Percentiles rank a stretch among this genome's conserved stretches.
Evolutionary conservation across 2,329 filamentous ascomycete species (phyloP).

Genomic region (Aspergillus persii): DNA sequence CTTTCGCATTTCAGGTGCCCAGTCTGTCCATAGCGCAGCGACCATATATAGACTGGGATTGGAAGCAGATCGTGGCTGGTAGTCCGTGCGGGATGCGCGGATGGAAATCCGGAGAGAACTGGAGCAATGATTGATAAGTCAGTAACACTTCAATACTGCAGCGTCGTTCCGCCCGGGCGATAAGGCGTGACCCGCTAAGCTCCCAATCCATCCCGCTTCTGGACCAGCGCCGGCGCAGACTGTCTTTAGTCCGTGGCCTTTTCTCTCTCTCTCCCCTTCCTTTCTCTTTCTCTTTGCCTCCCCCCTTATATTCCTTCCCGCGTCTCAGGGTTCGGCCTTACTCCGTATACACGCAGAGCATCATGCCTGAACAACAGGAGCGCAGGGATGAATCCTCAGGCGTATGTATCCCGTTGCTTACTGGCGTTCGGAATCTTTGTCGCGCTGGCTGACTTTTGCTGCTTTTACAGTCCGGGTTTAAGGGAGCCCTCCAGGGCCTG

Average conservation of each 20-base stretch:
- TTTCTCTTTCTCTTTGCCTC: not conserved
- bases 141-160: not conserved
- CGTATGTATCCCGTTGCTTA: constrained; percentile 23
- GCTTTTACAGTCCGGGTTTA: constrained; percentile 38
- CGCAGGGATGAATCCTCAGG: constrained; percentile 32
- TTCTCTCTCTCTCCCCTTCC: constrained; percentile 5
- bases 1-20: constrained; percentile 17
- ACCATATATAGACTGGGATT: not conserved
- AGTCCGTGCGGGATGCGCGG: not conserved
- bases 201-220: constrained; percentile 6
- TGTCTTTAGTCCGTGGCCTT: constrained; percentile 16
- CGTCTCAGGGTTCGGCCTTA: not conserved
- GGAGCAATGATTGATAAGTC: too few species aligned
- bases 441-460: constrained; percentile 4
- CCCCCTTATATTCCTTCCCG: not conserved
- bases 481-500: constrained; percentile 53
- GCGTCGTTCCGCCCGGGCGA: not conserved
- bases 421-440: not conserved
- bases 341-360: constrained; percentile 12
- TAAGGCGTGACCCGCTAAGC: constrained; percentile 1
- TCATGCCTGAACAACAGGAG: constrained; percentile 41
- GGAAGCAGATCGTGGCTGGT: not conserved
- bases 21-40: constrained; percentile 29
- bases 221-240: constrained; percentile 9
- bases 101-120: not conserved